Percentiles rank a stretch among this genome's conserved stretches.
phyloP scores from a whole-genome alignment of 2,329 filamentous ascomycete species.

The Calonectria pseudoturangicola region DNA sequence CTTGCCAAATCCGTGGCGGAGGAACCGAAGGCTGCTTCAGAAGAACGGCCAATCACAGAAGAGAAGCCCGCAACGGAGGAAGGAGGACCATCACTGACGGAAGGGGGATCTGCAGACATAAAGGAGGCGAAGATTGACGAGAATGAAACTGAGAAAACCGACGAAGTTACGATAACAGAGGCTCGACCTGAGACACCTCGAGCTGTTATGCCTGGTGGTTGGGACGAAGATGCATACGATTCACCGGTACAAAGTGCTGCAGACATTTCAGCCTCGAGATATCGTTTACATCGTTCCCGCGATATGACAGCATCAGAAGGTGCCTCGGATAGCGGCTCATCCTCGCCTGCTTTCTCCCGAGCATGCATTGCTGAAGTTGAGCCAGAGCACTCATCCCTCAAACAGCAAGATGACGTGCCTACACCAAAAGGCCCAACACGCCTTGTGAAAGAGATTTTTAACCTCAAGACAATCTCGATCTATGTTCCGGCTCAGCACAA shows the following conservation, averaged over 20 bases:
- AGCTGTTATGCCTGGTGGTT: slow-evolving; percentile 70
- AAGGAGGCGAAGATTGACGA: background rate
- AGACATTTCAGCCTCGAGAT: slow-evolving; percentile 28
- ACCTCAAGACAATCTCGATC: slow-evolving; percentile 70
- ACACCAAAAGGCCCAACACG: slow-evolving; percentile 73
- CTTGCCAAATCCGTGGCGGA: background rate
- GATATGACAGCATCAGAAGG: slow-evolving; percentile 35
- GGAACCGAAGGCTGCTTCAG: slow-evolving; percentile 10
- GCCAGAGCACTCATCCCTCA: slow-evolving; percentile 30
- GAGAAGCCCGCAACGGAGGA: slow-evolving; percentile 8
- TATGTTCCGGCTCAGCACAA: slow-evolving; percentile 72
- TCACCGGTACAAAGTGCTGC: slow-evolving; percentile 38
- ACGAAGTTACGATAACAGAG: background rate
- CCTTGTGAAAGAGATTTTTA: slow-evolving; percentile 74
- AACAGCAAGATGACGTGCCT: slow-evolving; percentile 62
- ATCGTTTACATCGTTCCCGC: slow-evolving; percentile 37
- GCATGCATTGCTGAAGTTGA: slow-evolving; percentile 48
- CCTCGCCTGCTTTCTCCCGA: slow-evolving; percentile 56
- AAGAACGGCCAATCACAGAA: background rate
- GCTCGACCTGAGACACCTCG: slow-evolving; percentile 38
- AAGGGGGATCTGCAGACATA: background rate
- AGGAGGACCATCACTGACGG: background rate
- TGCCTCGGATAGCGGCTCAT: slow-evolving; percentile 51
- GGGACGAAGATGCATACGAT: slow-evolving; percentile 65
- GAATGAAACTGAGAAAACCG: background rate